These are phyloP conservation scores for Hippophae gyantsensis DNA, from an alignment of 306 rosid genomes.

Conservation along the genomic window DNA sequence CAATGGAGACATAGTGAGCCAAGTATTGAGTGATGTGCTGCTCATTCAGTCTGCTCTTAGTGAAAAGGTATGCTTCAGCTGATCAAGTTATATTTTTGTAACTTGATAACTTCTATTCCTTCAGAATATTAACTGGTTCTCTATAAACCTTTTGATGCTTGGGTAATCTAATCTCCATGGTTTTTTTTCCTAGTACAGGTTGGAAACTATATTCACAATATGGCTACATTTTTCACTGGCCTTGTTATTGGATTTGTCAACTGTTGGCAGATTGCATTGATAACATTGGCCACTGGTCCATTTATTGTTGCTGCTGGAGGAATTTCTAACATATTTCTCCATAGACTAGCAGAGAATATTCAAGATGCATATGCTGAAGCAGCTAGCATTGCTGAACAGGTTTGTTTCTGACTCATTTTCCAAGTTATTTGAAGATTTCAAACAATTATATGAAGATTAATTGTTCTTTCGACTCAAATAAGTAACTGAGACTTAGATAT, in stretches of 20 bases:
- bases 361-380: constrained; percentile 99
- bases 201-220: constrained; percentile 94
- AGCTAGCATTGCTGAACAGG: constrained; percentile 99
- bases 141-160: constrained; percentile 4
- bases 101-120: background rate
- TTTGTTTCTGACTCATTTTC: constrained; percentile 15
- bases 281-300: constrained; percentile 95
- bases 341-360: constrained; percentile 97
- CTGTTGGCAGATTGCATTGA: constrained; percentile 96
- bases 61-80: constrained; percentile 59
- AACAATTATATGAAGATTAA: background rate
- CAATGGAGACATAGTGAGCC: constrained; percentile 99
- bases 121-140: constrained; percentile 1
- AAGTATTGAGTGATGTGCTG: constrained; percentile 96
- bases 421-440: background rate
- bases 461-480: background rate
- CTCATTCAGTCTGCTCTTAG: constrained; percentile 98
- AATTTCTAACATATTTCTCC: constrained; percentile 97
- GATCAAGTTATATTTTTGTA: too few species aligned
- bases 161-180: constrained; percentile 21
- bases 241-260: constrained; percentile 87
- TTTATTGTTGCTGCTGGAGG: constrained; percentile 99
- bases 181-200: constrained; percentile 51
- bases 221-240: constrained; percentile 99
- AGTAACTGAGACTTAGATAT: too few species aligned